Base-by-base conservation (phyloP, 352 stramenopile species). In the Globisporangium recalcitrans region DNA sequence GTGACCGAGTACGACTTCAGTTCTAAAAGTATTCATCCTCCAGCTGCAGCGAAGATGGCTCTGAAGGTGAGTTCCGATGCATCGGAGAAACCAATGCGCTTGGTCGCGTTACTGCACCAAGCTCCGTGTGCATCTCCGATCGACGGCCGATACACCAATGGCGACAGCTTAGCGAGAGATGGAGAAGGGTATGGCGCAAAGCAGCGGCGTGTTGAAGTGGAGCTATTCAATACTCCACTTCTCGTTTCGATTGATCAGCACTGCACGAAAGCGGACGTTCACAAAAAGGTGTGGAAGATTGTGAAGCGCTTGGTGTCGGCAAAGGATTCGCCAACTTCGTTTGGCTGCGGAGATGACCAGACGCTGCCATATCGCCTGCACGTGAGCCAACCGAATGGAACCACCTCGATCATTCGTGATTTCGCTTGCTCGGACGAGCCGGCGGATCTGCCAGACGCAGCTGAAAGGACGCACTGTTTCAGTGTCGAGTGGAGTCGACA, bases 401-500 rank as follows among this genome's bases (percentile, higher is more conserved):
- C 67, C n/a, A 77, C 38, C 16, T 71, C 67, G 11, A 67, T 78
- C 63, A 87, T 78, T 47, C 86, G 52, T 32, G 77, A 78, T 65
- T 71, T 77, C 46, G 82, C 68, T 73, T 72, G 65, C 58, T 70
- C 80, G n/a, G 67, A 68, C 16, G 77, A 85, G 14, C 60, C 75
- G 11, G 67, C 78, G 27, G 60, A 82, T 21, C 62, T 89, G 7
- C 70, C 74, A n/a, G 72, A 82, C 7, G 57, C 58, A 7, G 51
- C 57, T 0, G 68, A 74, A 7, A 66, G 62, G 14, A 70, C 80
- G 16, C 88, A 90, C 61, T 84, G 69, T 60, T 90, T 93, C 55
- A 87, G 74, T 13, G 68, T 93, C 1, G 83, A 95, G 61, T 95
- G 85, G 85, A 92, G 80, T 70, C 71, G 77, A 47, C 70, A 87